Base-by-base conservation (phyloP, 768 basidiomycete species). In the Cyathus striatus region DNA sequence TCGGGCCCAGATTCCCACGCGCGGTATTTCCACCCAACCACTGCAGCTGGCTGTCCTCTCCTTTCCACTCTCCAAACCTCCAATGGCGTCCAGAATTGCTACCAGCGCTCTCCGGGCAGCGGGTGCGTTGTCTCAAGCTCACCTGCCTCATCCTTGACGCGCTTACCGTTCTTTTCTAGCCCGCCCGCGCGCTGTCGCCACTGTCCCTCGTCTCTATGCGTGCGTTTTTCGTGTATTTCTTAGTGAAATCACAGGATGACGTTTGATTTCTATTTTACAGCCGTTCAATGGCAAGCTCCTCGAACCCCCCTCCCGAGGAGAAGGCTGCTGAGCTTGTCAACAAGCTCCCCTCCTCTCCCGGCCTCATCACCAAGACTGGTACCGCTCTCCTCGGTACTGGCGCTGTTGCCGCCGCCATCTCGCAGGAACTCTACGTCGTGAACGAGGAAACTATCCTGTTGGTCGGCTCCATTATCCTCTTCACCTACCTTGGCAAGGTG, bases 361-460 rank as follows among this genome's bases (percentile, higher is more conserved):
- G 81, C 60, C 75, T 96, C 65, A 76, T 94, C 73, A 91, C 92
- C 62, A 99, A 99, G 74, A 94, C 93, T 35, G 92, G 93, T 49
- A 80, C 88, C 41, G 86, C 92, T 56, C 74, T 97, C 57, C 81
- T 97, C 42, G 91, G 91, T 58, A 89, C 90, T 13, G 92, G 90
- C 56, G 72, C 90, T 47, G 70, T 84, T 43, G 95, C 94, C 13
- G 79, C 91, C 5, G 94, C 93, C 59, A 93, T 98, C 67, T 95
- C 92, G 12, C 88, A 92, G 61, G 94, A 99, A 68, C 81, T 98
- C 40, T 97, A 97, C 59, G 95, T 99, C 47, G 81, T 95, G 58
- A 96, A 96, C 63, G 94, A 97, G 65, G 96, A 98, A 74, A 83
- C 89, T 18, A 84, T 97, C 50, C 75, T 98, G 36, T 81, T 90